phyloP scores from a whole-genome alignment of 164 flowering plant species.

The Tinospora cordifolia region DNA sequence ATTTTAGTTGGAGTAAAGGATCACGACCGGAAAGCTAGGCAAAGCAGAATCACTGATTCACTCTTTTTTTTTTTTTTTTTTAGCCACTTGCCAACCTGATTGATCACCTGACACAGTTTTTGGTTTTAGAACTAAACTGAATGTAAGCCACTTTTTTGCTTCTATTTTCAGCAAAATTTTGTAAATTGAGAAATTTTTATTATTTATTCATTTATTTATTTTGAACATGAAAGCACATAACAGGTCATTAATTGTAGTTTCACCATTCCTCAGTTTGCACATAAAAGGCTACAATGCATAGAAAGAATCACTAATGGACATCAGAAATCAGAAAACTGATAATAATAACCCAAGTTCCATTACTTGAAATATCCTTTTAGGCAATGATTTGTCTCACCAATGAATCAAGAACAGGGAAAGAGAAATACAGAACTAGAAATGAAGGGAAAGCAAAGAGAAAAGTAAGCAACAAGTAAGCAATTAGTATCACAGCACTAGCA shows the following conservation, averaged over 20 bases:
- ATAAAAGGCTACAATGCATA: too few relatives aligned
- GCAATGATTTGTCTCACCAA: constrained; percentile 47
- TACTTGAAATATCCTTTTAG: not conserved
- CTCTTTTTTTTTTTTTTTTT: not conserved
- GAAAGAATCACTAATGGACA: too few relatives aligned
- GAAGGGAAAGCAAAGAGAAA: constrained; percentile 66
- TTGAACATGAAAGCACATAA: too few relatives aligned
- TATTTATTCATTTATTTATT: too few relatives aligned
- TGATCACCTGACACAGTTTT: not conserved
- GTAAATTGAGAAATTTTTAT: not conserved
- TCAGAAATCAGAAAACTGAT: too few relatives aligned
- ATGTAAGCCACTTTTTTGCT: not conserved
- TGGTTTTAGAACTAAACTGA: not conserved
- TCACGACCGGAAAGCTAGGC: not conserved
- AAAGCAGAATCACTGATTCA: not conserved
- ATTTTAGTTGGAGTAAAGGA: not conserved
- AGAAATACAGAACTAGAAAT: constrained; percentile 57
- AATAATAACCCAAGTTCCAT: not conserved
- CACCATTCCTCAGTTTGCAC: too few relatives aligned
- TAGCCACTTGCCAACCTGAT: not conserved
- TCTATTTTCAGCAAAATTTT: not conserved
- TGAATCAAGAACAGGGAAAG: constrained; percentile 55
- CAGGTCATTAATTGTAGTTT: too few relatives aligned
- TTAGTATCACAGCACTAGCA: constrained; percentile 43
- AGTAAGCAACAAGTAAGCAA: constrained; percentile 42